Conservation (phyloP, 2,329 filamentous ascomycete genomes). For the Colletotrichum kahawae region DNA sequence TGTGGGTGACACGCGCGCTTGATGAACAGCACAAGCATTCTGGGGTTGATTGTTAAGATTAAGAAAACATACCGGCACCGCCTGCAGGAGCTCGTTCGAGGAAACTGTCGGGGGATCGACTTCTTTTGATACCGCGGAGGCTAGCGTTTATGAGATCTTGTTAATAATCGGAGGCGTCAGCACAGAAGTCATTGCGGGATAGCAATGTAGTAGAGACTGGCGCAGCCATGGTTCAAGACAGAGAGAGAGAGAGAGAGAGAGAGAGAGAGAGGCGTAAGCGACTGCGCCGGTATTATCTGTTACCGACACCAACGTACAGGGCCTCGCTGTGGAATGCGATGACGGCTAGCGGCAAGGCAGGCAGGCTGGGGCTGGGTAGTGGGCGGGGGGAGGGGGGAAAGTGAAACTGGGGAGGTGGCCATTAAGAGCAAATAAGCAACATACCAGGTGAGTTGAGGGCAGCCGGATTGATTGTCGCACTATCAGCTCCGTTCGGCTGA, state of each 20-base stretch:
- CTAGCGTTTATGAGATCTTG: conserved; percentile 57
- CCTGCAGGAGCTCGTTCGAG: conserved; percentile 60
- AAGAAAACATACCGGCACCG: conserved; percentile 74
- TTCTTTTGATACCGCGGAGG: conserved; percentile 78
- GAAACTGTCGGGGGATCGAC: conserved; percentile 74
- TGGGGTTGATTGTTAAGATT: neutral
- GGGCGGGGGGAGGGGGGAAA: neutral
- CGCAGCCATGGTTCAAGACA: conserved; percentile 11
- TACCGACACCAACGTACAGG: neutral
- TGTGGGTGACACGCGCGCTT: conserved; percentile 34
- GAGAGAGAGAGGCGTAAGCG: neutral
- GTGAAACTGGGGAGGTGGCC: neutral
- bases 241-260: neutral
- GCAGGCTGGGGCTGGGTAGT: conserved; percentile 16
- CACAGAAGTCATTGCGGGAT: conserved; percentile 23
- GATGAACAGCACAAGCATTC: conserved; percentile 11
- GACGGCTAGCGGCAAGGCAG: conserved; percentile 8
- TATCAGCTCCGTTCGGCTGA: conserved; percentile 77
- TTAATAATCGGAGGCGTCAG: conserved; percentile 31
- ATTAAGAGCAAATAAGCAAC: conserved; percentile 36
- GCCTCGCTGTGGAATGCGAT: conserved; percentile 21
- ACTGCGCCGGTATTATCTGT: neutral
- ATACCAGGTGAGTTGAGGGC: conserved; percentile 82
- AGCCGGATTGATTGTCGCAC: conserved; percentile 90
- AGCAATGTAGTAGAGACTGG: neutral